A percentile compares a stretch with the other conserved stretches of the same genome.
Evolutionary conservation across 2,329 filamentous ascomycete genomes (phyloP).

Genomic region (Helminthosporium solani): DNA sequence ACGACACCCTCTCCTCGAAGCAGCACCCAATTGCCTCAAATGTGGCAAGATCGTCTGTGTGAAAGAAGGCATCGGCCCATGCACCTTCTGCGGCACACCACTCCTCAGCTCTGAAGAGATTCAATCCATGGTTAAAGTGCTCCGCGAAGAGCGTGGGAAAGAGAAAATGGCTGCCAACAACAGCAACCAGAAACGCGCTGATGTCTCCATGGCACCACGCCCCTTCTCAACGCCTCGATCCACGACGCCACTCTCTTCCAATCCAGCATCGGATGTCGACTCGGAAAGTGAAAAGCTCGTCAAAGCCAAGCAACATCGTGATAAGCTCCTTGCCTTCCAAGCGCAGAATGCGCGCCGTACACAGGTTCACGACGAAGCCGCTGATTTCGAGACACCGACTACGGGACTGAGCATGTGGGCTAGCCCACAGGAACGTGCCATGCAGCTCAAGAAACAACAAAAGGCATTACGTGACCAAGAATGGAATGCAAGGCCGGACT

Average conservation of each 20-base stretch:
- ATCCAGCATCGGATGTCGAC: constrained; percentile 41
- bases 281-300: constrained; percentile 61
- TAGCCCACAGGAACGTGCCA: constrained; percentile 75
- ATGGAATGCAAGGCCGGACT: constrained; percentile 80
- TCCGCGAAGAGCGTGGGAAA: constrained; percentile 80
- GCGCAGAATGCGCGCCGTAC: constrained; percentile 82
- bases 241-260: constrained; percentile 37
- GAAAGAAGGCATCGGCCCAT: constrained; percentile 89
- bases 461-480: constrained; percentile 81
- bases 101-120: constrained; percentile 73
- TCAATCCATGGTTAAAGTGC: constrained; percentile 78
- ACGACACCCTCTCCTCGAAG: constrained; percentile 82
- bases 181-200: constrained; percentile 64
- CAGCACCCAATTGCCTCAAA: constrained; percentile 86
- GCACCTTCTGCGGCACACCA: constrained; percentile 81
- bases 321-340: constrained; percentile 79
- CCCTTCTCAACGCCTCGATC: constrained; percentile 54
- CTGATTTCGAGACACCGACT: constrained; percentile 66
- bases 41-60: constrained; percentile 96
- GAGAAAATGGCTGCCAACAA: constrained; percentile 85
- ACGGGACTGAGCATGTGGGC: constrained; percentile 75
- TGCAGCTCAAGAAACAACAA: constrained; percentile 83
- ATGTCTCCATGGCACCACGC: constrained; percentile 61
- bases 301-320: constrained; percentile 74
- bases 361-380: constrained; percentile 82